Base-by-base conservation (phyloP, 371 early-diverging fungal genomes). In the Mucor saturninus region DNA sequence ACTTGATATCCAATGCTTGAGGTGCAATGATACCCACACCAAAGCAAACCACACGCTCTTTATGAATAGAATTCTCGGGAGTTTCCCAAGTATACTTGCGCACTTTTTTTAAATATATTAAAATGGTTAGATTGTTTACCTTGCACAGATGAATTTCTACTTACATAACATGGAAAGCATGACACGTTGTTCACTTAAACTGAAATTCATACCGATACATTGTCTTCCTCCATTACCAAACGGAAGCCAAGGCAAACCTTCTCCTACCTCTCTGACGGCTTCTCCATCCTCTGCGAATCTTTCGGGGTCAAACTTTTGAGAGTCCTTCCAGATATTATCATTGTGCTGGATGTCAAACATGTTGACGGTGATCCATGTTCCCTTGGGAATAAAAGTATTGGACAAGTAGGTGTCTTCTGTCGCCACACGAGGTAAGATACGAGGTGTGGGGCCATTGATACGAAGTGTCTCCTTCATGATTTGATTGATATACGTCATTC, bases 141-240 rank as follows among this genome's bases (percentile, higher is more conserved):
- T 10, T 3, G 28, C 21, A 5, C 8, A 9, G 46, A n/a, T n/a
- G 4, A 45, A 42, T 14, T 6, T 5, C 8, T 31, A 61, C 59
- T 54, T 64, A 71, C 72, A 56, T 26, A 86, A 55, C 75, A 82
- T 73, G 11, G 73, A 66, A 10, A 82, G 54, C 5, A 79, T 32
- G 8, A 86, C 64, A 9, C 81, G 72, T 62, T 81, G 83, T 45
- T 81, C 81, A 28, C 71, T 58, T 40, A 86, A 56, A 7, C 79
- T 72, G 56, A 80, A 76, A 54, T 76, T 76, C 75, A 75, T 84
- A 61, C 80, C 77, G 40, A 80, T 52, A 49, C 77, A 80, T 15
- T 64, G 62, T 21, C 75, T 61, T 26, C 58, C 48, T 14, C 76
- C 80, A 29, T 53, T 60, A 26, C 75, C 67, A 50, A 79, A 79